These are phyloP conservation scores for Allium fistulosum DNA, from an alignment of 106 monocot species.

Conservation along the genomic window DNA sequence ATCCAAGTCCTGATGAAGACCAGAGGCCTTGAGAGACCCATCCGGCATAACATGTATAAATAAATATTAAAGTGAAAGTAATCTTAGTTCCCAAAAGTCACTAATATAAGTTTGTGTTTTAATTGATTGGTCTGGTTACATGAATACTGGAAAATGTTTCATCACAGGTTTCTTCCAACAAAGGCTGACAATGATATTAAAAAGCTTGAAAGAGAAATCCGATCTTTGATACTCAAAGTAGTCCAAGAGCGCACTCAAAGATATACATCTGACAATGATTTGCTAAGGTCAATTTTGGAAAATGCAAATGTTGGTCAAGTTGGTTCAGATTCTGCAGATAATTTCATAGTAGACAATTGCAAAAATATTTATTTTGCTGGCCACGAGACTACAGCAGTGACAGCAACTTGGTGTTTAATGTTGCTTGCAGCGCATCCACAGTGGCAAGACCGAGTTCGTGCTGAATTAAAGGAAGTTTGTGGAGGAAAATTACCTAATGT, in stretches of 20 bases:
- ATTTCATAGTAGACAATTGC: conserved; percentile 76
- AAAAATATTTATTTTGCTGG: conserved; percentile 84
- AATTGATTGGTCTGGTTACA: too few species aligned
- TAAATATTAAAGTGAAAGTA: too few species aligned
- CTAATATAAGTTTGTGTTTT: too few species aligned
- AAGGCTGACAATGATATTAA: conserved; percentile 31
- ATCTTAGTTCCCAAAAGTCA: too few species aligned
- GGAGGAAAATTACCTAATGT: conserved; percentile 14
- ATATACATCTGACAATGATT: conserved; percentile 17
- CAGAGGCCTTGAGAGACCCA: too few species aligned
- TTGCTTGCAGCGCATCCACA: conserved; percentile 54
- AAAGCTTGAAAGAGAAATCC: conserved; percentile 36
- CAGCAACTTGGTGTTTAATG: conserved; percentile 64
- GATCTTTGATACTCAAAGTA: conserved; percentile 32
- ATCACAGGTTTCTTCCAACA: conserved; percentile 34
- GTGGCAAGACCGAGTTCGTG: conserved; percentile 56
- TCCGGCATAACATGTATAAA: too few species aligned
- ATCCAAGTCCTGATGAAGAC: too few species aligned
- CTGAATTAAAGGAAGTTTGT: conserved; percentile 43
- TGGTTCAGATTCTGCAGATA: conserved; percentile 9
- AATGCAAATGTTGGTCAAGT: conserved; percentile 4
- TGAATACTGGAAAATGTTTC: too few species aligned
- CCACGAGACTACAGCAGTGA: conserved; percentile 52
- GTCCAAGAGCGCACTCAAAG: conserved; percentile 16
- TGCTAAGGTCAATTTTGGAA: conserved; percentile 46